phyloP scores from a whole-genome alignment of 176 grass and related monocot genomes.

The Hyparrhenia diplandra region DNA sequence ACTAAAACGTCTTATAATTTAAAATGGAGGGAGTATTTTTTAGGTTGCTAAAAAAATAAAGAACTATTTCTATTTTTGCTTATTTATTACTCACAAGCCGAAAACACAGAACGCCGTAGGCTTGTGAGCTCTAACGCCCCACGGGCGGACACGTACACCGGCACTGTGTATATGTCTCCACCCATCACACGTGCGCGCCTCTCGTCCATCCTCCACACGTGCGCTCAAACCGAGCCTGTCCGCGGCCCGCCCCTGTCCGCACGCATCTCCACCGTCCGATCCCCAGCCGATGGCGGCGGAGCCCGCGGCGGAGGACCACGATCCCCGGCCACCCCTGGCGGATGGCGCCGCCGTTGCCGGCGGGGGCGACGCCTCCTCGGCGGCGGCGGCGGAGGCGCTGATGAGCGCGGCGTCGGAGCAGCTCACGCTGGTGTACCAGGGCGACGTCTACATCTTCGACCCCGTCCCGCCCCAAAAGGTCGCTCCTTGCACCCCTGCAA shows the following conservation, averaged over 20 bases:
- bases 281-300: constrained; percentile 42
- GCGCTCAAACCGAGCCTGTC: constrained; percentile 11
- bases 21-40: too few species aligned
- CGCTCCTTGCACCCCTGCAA: constrained; percentile 24
- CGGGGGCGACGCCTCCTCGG: constrained; percentile 5
- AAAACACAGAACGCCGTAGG: background rate
- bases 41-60: too few species aligned
- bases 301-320: constrained; percentile 33
- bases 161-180: background rate
- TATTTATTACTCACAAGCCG: background rate
- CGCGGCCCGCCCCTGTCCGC: background rate
- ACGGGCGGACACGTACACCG: background rate
- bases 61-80: too few species aligned
- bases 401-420: constrained; percentile 58
- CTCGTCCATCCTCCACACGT: constrained; percentile 35
- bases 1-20: too few species aligned
- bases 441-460: constrained; percentile 81
- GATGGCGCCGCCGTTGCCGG: constrained; percentile 1
- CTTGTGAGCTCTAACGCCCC: background rate
- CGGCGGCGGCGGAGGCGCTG: constrained; percentile 40
- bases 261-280: constrained; percentile 43
- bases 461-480: constrained; percentile 77
- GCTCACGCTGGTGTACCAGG: constrained; percentile 72
- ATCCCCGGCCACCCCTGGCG: constrained; percentile 7
- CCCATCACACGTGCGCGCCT: constrained; percentile 33